Conservation (phyloP, 345 rosid species). For the Leavenworthia alabamica region DNA sequence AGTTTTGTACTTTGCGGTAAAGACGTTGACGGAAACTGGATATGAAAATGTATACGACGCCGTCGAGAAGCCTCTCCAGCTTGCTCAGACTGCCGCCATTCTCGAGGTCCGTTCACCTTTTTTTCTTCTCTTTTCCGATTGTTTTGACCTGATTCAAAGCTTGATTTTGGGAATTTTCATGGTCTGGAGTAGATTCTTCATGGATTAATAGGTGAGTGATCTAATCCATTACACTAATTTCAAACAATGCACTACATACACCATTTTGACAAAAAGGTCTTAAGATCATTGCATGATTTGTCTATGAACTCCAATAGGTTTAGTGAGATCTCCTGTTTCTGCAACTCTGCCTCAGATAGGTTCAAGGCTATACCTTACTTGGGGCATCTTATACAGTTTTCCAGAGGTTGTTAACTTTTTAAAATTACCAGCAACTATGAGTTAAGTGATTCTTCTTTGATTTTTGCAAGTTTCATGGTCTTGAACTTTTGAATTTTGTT, state of each 20-base stretch:
- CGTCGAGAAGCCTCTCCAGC: conserved; percentile 77
- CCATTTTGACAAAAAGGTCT: too few relatives aligned
- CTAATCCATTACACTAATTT: conserved; percentile 10
- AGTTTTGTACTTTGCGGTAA: conserved; percentile 63
- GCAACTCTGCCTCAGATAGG: conserved; percentile 86
- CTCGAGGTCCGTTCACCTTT: conserved; percentile 49
- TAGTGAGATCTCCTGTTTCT: conserved; percentile 87
- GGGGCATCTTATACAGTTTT: conserved; percentile 74
- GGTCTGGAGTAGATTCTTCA: conserved; percentile 92
- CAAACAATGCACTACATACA: neutral
- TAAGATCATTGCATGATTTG: neutral
- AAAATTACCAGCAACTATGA: neutral
- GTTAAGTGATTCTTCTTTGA: neutral
- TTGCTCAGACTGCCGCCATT: conserved; percentile 89
- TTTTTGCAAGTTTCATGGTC: neutral
- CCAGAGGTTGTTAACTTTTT: conserved; percentile 64
- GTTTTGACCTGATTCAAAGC: neutral
- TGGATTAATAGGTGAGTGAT: conserved; percentile 55
- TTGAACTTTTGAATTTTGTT: neutral
- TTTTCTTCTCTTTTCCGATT: neutral
- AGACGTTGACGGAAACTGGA: conserved; percentile 61
- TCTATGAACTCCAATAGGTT: conserved; percentile 37
- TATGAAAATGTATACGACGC: conserved; percentile 69
- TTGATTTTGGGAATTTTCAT: too few relatives aligned
- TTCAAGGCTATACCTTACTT: conserved; percentile 79